Base-by-base conservation (phyloP, 768 basidiomycete species). In the Hypholoma fasciculare region DNA sequence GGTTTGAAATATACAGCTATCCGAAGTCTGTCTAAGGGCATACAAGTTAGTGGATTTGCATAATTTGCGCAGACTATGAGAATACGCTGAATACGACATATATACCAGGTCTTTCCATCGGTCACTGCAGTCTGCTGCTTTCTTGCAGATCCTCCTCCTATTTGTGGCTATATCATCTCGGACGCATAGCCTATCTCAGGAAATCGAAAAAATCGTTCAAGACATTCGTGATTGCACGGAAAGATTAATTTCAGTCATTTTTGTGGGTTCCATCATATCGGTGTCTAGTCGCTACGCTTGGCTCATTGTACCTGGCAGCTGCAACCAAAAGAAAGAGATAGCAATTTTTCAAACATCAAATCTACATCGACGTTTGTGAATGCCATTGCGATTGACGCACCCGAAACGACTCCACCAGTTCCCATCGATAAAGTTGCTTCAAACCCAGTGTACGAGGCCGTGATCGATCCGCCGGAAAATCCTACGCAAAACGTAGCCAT, bases 81-180 rank as follows among this genome's bases (percentile, higher is more conserved):
- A 34, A 17, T n/a, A 14, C 19, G 23, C 20, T 44, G 49, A 7
- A 36, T 19, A 34, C 48, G 39, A 4, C 46, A n/a, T 20, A 42
- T 42, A 12, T 43, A 52, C 7, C 60, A 93, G 90, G 46, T 81
- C 81, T 27, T 84, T 91, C 58, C 72, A 76, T 27, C 74, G 86
- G 23, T 81, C 82, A 36, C 82, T 93, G 78, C 88, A 88, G 67
- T 80, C 83, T 0, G 89, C 87, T 16, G 86, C 89, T 16, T 94
- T 94, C 65, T 74, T 89, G 12, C 87, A 88, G 60, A 67, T 90
- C 14, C 71, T 87, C n/a, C 66, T 94, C 47, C 74, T 83, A 4
- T 75, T 92, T 42, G 74, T 78, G 20, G 88, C 85, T 12, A 79
- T 90, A 39, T 72, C 80, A 44, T 87, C 88, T 2, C 80, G 90